Evolutionary conservation across 2,329 filamentous ascomycete genomes (phyloP).

Genomic region (Achaetomium macrosporum): DNA sequence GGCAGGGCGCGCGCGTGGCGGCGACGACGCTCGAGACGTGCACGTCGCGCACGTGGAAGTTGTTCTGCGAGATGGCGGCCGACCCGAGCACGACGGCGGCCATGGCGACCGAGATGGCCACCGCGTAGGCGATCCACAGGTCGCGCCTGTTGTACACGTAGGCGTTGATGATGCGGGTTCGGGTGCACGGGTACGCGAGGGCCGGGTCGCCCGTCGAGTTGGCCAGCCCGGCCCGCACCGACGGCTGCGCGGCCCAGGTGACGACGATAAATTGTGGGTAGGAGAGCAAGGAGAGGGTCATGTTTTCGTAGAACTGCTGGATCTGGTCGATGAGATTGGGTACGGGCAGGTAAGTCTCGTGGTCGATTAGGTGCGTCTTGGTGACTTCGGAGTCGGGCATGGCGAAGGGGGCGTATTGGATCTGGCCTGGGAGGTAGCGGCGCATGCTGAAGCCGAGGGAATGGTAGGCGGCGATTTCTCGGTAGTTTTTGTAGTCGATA

Average conservation of each 20-base stretch:
- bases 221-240: slow-evolving; percentile 24
- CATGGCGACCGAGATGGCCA: slow-evolving; percentile 23
- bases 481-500: slow-evolving; percentile 27
- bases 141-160: slow-evolving; percentile 32
- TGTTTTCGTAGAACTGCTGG: slow-evolving; percentile 33
- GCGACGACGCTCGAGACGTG: slow-evolving; percentile 38
- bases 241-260: slow-evolving; percentile 31
- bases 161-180: slow-evolving; percentile 29
- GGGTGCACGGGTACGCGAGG: slow-evolving; percentile 29
- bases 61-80: slow-evolving; percentile 31
- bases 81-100: slow-evolving; percentile 31
- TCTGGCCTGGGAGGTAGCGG: slow-evolving; percentile 30
- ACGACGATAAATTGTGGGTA: slow-evolving; percentile 33
- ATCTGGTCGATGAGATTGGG: slow-evolving; percentile 27
- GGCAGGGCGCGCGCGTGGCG: slow-evolving; percentile 36
- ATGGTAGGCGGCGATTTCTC: slow-evolving; percentile 32
- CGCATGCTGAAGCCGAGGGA: slow-evolving; percentile 32
- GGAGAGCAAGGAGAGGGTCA: slow-evolving; percentile 33
- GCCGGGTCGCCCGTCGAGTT: slow-evolving; percentile 6
- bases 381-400: slow-evolving; percentile 32
- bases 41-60: slow-evolving; percentile 33
- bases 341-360: slow-evolving; percentile 28
- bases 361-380: slow-evolving; percentile 39
- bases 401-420: slow-evolving; percentile 23
- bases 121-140: slow-evolving; percentile 30